Evolutionary conservation across 768 basidiomycete genomes (phyloP).

Genomic region (Rhizopogon vinicolor): DNA sequence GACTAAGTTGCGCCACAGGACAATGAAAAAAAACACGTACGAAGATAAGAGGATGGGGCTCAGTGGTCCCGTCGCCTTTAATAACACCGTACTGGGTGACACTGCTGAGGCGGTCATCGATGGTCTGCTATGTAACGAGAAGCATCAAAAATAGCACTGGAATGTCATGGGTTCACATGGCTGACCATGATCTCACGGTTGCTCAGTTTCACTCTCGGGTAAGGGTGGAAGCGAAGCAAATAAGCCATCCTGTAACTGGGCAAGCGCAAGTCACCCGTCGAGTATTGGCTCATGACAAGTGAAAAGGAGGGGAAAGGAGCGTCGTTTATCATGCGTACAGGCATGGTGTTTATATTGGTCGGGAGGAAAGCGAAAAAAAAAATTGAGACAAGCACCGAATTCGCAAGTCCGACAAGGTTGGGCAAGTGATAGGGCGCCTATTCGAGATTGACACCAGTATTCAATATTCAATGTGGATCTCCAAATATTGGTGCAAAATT

Average conservation of each 20-base stretch:
- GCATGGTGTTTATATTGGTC: neutral
- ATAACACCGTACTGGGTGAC: neutral
- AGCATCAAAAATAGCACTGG: neutral
- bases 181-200: slow-evolving; percentile 5
- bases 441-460: neutral
- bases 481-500: neutral
- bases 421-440: neutral
- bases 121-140: neutral
- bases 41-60: neutral
- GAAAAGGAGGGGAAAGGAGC: neutral
- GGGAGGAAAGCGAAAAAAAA: neutral
- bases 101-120: neutral
- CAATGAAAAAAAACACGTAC: neutral
- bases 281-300: neutral
- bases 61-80: neutral
- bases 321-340: neutral
- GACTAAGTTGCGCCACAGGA: neutral
- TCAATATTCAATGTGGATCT: neutral
- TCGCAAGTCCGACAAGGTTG: slow-evolving; percentile 1
- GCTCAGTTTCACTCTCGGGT: slow-evolving; percentile 4
- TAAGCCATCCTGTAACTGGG: slow-evolving; percentile 8
- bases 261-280: neutral
- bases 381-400: neutral
- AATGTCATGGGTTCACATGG: neutral
- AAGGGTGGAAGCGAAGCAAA: slow-evolving; percentile 8